Conservation (phyloP, 257 asterid genomes). For the Thymus quinquecostatus region DNA sequence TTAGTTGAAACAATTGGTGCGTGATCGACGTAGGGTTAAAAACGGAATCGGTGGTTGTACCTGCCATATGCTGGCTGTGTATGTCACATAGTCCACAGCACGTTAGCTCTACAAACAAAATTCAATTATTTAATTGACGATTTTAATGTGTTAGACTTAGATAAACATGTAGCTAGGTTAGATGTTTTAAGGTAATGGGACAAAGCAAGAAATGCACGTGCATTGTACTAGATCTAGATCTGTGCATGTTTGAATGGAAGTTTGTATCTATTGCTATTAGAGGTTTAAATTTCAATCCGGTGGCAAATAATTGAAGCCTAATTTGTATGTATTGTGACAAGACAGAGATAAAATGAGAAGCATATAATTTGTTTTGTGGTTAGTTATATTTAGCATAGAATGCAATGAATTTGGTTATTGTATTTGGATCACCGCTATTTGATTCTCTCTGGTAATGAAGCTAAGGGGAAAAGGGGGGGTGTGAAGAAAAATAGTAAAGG, state of each 20-base stretch:
- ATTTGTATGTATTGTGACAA: too few species aligned
- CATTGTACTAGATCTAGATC: slow-evolving; percentile 31
- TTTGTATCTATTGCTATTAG: not conserved
- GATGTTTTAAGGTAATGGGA: slow-evolving; percentile 25
- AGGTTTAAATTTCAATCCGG: not conserved
- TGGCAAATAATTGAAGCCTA: not conserved
- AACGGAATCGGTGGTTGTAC: slow-evolving; percentile 34
- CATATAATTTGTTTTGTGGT: too few species aligned
- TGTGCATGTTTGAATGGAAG: not conserved
- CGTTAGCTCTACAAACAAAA: slow-evolving; percentile 21
- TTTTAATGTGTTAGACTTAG: too few species aligned
- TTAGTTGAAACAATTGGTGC: slow-evolving; percentile 26
- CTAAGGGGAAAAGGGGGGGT: too few species aligned
- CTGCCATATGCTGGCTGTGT: slow-evolving; percentile 26
- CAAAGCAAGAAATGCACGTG: slow-evolving; percentile 39
- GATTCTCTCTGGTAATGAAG: too few species aligned
- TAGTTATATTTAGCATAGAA: too few species aligned
- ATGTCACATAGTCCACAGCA: slow-evolving; percentile 24
- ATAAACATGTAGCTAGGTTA: not conserved
- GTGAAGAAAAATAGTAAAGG: not conserved
- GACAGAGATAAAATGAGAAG: too few species aligned
- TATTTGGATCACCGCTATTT: too few species aligned
- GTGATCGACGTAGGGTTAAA: not conserved
- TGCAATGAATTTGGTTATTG: too few species aligned
- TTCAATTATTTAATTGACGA: not conserved